Evolutionary conservation across 2,329 filamentous ascomycete species (phyloP), one percentile per base, ranked within the genome.

Genomic region (Diplodia seriata): DNA sequence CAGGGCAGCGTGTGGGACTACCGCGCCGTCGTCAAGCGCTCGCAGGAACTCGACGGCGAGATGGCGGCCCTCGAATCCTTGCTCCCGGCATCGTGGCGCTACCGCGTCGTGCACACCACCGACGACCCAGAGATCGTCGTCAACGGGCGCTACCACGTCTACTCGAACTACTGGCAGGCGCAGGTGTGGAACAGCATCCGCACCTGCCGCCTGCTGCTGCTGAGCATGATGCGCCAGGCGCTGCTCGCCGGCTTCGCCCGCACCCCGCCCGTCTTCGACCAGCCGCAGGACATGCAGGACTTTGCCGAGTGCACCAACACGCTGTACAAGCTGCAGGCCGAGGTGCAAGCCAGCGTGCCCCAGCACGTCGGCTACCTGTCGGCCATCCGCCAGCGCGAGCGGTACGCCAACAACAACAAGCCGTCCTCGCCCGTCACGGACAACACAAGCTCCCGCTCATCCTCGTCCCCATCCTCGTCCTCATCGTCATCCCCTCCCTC

Each of bases 281-380:
- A 51, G 29, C 23, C 57, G 1, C 68, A 69, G n/a, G 75, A 76
- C 43, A 68, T 72, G 8, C 63, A 69, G 1, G 70, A 73, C 12
- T 70, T 79, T 2, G 69, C 71, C 29, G 69, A 67, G n/a, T 74
- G 74, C 18, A 73, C 73, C 1, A 59, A 70, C 31, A 71, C 65
- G 11, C 68, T 78, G n/a, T 72, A 73, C 15, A 54, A 69, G 14
- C 51, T 76, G 29, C 76, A 78, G 63, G 71, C 73, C 1, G 77
- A 76, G 29, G 76, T 79, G 20, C 66, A 78, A 9, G 76, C 76
- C 20, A 77, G 74, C 63, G 73, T 77, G 14, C 77, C 77, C 0
- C 76, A 78, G 54, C 74, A 78, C 55, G 69, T 78, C 2, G 74
- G 76, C 36, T 75, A 78, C 47, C 75, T 74, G 11, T 74, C 76